Evolutionary conservation across 2,329 filamentous ascomycete genomes (phyloP).

Genomic region (Calonectria ilicicola): DNA sequence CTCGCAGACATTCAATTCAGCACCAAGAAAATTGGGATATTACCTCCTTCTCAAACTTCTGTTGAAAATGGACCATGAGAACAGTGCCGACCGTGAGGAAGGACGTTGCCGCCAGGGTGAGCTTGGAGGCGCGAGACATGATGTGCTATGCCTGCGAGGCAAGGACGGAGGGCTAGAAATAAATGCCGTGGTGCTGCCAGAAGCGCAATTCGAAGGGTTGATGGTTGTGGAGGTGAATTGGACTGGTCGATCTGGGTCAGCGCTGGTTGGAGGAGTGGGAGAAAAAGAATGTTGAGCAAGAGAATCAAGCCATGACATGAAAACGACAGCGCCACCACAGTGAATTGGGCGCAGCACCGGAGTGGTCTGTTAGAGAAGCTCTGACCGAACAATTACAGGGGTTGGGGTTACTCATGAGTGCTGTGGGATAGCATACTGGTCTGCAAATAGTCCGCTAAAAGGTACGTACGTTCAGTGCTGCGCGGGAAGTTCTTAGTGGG

Average conservation of each 20-base stretch:
- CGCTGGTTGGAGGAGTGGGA: neutral
- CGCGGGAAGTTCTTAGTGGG: neutral
- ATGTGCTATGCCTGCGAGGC: neutral
- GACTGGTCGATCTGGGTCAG: neutral
- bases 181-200: too few relatives aligned
- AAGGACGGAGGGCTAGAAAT: too few relatives aligned
- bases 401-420: neutral
- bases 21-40: conserved; percentile 43
- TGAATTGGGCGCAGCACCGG: conserved; percentile 1
- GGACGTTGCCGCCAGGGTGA: conserved; percentile 84
- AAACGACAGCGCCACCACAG: neutral
- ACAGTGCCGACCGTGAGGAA: conserved; percentile 82
- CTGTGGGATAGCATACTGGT: neutral
- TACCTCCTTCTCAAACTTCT: conserved; percentile 86
- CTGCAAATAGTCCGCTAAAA: neutral
- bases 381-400: neutral
- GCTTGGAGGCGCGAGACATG: conserved; percentile 93
- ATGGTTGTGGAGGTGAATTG: conserved; percentile 7
- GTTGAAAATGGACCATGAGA: conserved; percentile 88
- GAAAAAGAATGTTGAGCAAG: conserved; percentile 4
- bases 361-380: neutral
- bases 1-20: neutral
- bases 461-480: neutral
- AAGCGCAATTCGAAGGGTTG: neutral
- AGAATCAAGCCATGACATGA: conserved; percentile 21